Base-by-base conservation (phyloP, 2,329 filamentous ascomycete species). In the Nannizziopsis arthrosporioides region DNA sequence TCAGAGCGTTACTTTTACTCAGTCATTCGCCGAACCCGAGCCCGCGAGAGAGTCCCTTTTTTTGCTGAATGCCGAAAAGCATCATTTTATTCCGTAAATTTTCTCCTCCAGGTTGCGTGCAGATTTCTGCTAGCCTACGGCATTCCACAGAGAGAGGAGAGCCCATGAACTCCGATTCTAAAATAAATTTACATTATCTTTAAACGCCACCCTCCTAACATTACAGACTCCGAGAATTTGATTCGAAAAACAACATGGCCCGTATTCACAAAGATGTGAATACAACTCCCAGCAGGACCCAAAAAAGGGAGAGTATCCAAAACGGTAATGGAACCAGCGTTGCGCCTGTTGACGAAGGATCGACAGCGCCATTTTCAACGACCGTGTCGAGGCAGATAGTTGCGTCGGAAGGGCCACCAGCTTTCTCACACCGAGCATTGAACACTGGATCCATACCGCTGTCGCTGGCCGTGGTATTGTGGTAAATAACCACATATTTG, bases 401-500 rank as follows among this genome's bases (percentile, higher is more conserved):
- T 18, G 48, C 34, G n/a, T 51, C 44, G 19, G 54, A 57, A 15
- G 52, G 56, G 5, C 57, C 57, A 7, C 57, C 57, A 18, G 56
- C 57, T 22, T 47, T 53, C 36, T 50, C 42, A 41, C 57, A 59
- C 9, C 50, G 47, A 31, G 27, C 18, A 35, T 53, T 51, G 38
- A 55, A 56, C 34, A 14, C 44, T 1, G 36, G 27, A 22, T 56
- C 53, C 12, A 44, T 15, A 7, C 51, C 54, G n/a, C 32, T 35
- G 12, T 56, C 52, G 47, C 53, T 56, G 12, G 47, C 44, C 5
- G 51, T 56, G 12, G 56, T 57, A 49, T 61, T 61, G 53, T 56
- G 59, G 47, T 58, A 61, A 17, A 60, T 56, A 15, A 49, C 46
- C 22, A 61, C 55, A 30, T 45, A 51, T 37, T 52, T 55, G 36